Evolutionary conservation across 2,329 filamentous ascomycete species (phyloP).

Genomic region (Harringtonia aguacate): DNA sequence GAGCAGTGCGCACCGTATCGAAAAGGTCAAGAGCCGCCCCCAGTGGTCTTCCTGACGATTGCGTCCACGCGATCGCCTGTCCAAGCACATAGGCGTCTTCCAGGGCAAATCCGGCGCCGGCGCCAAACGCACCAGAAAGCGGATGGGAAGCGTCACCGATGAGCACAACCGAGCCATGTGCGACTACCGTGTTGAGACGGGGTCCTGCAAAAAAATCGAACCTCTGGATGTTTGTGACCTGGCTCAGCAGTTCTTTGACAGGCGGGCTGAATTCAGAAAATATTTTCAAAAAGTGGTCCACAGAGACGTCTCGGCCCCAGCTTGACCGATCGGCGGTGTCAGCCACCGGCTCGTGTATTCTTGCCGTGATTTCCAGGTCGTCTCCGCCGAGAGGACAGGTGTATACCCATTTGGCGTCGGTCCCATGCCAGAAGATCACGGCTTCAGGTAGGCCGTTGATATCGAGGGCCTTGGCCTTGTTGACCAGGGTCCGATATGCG

Average conservation of each 20-base stretch:
- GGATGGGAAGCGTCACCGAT: constrained; percentile 46
- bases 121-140: constrained; percentile 4
- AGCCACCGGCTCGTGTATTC: too few relatives aligned
- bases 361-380: neutral
- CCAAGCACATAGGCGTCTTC: constrained; percentile 2
- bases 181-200: constrained; percentile 1
- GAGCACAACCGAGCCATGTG: constrained; percentile 29
- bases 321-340: too few relatives aligned
- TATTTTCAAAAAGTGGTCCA: neutral
- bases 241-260: neutral
- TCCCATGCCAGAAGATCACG: neutral
- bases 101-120: constrained; percentile 3
- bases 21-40: neutral
- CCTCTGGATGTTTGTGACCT: constrained; percentile 1
- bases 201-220: constrained; percentile 6
- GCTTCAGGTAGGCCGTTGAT: neutral
- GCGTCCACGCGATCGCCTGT: neutral
- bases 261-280: neutral
- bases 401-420: neutral
- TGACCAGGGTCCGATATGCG: neutral
- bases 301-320: neutral
- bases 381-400: neutral
- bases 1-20: constrained; percentile 1
- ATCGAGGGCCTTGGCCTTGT: neutral
- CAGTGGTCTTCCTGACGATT: neutral